Conservation (phyloP, 1,284 basidiomycete genomes). For the Ganoderma multipileum region DNA sequence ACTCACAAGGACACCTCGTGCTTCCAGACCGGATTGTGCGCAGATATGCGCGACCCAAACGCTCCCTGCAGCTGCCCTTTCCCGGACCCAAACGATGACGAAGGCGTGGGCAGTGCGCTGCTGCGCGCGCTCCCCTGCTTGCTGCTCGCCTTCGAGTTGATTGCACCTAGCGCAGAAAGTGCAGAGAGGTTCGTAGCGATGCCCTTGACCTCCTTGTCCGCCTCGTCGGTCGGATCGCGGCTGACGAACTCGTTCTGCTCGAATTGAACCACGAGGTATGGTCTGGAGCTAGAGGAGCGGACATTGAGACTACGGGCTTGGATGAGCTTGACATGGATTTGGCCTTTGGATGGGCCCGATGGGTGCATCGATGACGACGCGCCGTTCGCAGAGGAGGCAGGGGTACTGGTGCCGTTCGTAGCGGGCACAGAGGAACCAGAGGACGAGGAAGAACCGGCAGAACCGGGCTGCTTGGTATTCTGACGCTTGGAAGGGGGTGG, state of each 20-base stretch:
- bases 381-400: constrained; percentile 21
- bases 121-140: constrained; percentile 31
- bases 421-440: constrained; percentile 38
- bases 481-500: constrained; percentile 56
- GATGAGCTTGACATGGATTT: constrained; percentile 96
- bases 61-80: constrained; percentile 47
- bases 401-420: constrained; percentile 36
- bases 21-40: constrained; percentile 98
- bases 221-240: constrained; percentile 86
- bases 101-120: constrained; percentile 45
- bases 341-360: constrained; percentile 66
- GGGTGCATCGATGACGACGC: constrained; percentile 31
- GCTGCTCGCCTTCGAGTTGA: constrained; percentile 62
- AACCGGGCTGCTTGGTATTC: constrained; percentile 41
- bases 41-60: constrained; percentile 64
- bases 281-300: constrained; percentile 69
- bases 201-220: constrained; percentile 88
- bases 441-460: constrained; percentile 43
- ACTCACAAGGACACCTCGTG: constrained; percentile 97
- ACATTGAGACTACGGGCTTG: constrained; percentile 89
- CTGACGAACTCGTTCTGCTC: constrained; percentile 99
- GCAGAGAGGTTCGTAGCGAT: constrained; percentile 71
- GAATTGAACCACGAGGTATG: constrained; percentile 98
- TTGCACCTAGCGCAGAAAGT: constrained; percentile 72
- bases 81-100: constrained; percentile 48